These are phyloP conservation scores for Ceratobasidium sp. DNA, from an alignment of 1,284 basidiomycete genomes.

Conservation along the genomic window DNA sequence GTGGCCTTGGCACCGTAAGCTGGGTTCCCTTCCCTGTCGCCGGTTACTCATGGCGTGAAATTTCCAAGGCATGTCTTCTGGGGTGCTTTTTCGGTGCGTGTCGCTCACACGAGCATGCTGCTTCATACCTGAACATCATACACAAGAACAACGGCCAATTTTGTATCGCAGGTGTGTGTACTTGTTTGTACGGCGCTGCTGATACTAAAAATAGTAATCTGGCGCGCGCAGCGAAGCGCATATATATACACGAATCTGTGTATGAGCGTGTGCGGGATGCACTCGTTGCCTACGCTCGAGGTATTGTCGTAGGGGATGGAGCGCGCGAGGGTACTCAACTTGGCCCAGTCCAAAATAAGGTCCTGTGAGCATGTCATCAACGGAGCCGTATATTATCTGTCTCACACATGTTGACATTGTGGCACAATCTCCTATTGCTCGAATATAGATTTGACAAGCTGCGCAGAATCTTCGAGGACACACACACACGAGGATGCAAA, in stretches of 20 bases:
- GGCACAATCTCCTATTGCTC: background rate
- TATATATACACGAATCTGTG: slow-evolving; percentile 41
- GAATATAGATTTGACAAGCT: slow-evolving; percentile 30
- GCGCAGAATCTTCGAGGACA: slow-evolving; percentile 22
- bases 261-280: slow-evolving; percentile 37
- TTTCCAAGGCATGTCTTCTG: slow-evolving; percentile 31
- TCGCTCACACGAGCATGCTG: background rate
- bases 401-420: background rate
- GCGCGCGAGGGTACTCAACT: slow-evolving; percentile 24
- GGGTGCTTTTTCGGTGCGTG: slow-evolving; percentile 30
- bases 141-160: slow-evolving; percentile 43
- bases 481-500: slow-evolving; percentile 19
- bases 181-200: background rate
- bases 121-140: background rate
- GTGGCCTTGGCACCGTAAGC: slow-evolving; percentile 31
- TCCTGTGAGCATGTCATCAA: slow-evolving; percentile 1
- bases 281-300: slow-evolving; percentile 25
- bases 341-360: slow-evolving; percentile 44
- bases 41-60: background rate
- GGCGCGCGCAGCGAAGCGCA: slow-evolving; percentile 37
- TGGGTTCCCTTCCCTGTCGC: background rate
- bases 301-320: slow-evolving; percentile 19
- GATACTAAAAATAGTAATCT: background rate
- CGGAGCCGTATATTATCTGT: background rate
- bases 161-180: slow-evolving; percentile 36